A percentile compares a stretch with the other conserved stretches of the same genome.
phyloP scores from a whole-genome alignment of 306 rosid genomes.

The Acacia crassicarpa region DNA sequence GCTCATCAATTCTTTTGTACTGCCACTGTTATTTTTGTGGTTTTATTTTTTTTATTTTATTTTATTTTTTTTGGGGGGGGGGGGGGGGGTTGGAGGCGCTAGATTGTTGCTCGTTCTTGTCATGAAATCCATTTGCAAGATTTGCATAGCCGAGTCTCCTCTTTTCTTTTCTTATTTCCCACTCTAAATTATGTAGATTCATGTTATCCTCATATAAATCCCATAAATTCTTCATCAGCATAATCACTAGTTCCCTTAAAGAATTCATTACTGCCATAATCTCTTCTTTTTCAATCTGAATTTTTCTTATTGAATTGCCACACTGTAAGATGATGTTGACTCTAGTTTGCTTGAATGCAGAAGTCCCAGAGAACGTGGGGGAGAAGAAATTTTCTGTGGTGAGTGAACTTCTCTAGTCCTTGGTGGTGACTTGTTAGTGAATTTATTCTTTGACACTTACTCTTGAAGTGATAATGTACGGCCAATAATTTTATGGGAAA shows the following conservation, averaged over 20 bases:
- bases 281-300: constrained; percentile 1
- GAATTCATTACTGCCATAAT: background rate
- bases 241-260: constrained; percentile 9
- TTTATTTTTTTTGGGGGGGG: no score
- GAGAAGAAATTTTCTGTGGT: constrained; percentile 62
- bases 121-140: background rate
- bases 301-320: constrained; percentile 27
- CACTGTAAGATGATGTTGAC: constrained; percentile 23
- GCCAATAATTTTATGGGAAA: background rate
- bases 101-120: background rate
- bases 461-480: constrained; percentile 4
- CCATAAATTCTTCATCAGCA: background rate
- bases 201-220: background rate
- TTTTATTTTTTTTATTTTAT: no score
- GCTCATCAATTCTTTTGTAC: constrained; percentile 8
- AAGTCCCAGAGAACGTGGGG: constrained; percentile 55
- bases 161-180: background rate
- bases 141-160: constrained; percentile 8
- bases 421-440: background rate
- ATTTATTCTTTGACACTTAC: background rate
- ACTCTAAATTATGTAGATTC: constrained; percentile 1
- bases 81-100: background rate
- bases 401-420: constrained; percentile 41
- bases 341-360: constrained; percentile 51
- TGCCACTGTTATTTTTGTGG: background rate